phyloP scores from a whole-genome alignment of 495 filamentous ascomycete species.

The Massariosphaeria phaeospora region DNA sequence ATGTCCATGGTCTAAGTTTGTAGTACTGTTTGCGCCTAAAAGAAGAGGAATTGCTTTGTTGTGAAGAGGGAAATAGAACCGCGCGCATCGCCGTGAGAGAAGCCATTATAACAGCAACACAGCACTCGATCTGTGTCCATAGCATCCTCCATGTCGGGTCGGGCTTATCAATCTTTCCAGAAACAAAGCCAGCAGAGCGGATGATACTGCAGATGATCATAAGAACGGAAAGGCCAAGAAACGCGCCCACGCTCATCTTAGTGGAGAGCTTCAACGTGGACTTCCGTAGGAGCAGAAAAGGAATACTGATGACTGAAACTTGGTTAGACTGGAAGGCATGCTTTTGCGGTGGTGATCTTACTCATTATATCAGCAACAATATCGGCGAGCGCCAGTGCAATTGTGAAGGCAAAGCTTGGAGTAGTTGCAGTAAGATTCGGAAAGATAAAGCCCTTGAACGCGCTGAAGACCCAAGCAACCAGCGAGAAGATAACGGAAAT shows the following conservation, averaged over 20 bases:
- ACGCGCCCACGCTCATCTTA: conserved; percentile 2
- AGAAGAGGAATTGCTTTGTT: too few species aligned
- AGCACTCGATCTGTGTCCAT: conserved; percentile 7
- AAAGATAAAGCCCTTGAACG: too few species aligned
- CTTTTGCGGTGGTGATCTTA: background rate
- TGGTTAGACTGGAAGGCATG: background rate
- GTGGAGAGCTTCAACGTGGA: background rate
- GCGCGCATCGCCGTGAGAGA: too few species aligned
- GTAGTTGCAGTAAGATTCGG: background rate
- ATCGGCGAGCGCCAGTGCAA: too few species aligned
- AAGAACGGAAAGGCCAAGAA: conserved; percentile 13
- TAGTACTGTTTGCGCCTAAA: too few species aligned
- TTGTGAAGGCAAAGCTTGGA: too few species aligned
- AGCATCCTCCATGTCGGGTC: conserved; percentile 3
- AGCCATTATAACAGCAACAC: conserved; percentile 7
- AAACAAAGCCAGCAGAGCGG: background rate
- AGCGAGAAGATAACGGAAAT: background rate
- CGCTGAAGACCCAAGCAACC: background rate
- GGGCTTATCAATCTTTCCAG: background rate
- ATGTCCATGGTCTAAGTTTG: too few species aligned
- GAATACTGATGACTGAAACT: conserved; percentile 1
- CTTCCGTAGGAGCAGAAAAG: background rate
- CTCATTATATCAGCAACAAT: conserved; percentile 4
- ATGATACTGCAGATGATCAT: conserved; percentile 13
- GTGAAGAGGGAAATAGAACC: too few species aligned